These are phyloP conservation scores for Rhizoclosmatium hyalinum DNA, from an alignment of 371 early-diverging fungal genomes.

Conservation along the genomic window DNA sequence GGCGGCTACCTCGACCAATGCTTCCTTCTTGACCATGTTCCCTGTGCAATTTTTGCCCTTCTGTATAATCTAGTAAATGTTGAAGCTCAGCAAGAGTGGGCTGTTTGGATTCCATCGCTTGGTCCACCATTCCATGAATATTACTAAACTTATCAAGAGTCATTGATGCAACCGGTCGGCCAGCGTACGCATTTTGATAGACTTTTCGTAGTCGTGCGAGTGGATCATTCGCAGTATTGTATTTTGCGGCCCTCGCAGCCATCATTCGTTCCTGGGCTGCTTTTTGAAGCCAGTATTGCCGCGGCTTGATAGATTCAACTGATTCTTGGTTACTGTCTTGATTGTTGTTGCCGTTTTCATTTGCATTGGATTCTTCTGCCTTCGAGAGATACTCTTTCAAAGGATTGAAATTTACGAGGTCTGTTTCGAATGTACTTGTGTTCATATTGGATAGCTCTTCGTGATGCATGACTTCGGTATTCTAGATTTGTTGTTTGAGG, in stretches of 20 bases:
- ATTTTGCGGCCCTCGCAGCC: slow-evolving; percentile 19
- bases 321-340: background rate
- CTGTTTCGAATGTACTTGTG: slow-evolving; percentile 15
- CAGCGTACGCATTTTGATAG: slow-evolving; percentile 16
- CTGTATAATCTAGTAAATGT: background rate
- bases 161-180: slow-evolving; percentile 5
- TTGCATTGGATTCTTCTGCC: background rate
- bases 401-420: slow-evolving; percentile 36
- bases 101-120: background rate
- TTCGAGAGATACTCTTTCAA: slow-evolving; percentile 29
- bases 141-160: background rate
- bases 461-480: slow-evolving; percentile 17
- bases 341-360: background rate
- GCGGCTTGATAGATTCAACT: slow-evolving; percentile 13
- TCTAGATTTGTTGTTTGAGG: background rate
- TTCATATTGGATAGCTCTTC: slow-evolving; percentile 27
- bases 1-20: background rate
- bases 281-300: slow-evolving; percentile 28
- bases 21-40: too few relatives aligned
- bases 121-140: background rate
- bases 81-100: background rate
- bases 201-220: slow-evolving; percentile 15
- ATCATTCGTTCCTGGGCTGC: slow-evolving; percentile 17
- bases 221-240: slow-evolving; percentile 21
- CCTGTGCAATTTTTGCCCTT: background rate